Evolutionary conservation across 1,284 basidiomycete genomes (phyloP).

Genomic region (Sporisorium sorghi): DNA sequence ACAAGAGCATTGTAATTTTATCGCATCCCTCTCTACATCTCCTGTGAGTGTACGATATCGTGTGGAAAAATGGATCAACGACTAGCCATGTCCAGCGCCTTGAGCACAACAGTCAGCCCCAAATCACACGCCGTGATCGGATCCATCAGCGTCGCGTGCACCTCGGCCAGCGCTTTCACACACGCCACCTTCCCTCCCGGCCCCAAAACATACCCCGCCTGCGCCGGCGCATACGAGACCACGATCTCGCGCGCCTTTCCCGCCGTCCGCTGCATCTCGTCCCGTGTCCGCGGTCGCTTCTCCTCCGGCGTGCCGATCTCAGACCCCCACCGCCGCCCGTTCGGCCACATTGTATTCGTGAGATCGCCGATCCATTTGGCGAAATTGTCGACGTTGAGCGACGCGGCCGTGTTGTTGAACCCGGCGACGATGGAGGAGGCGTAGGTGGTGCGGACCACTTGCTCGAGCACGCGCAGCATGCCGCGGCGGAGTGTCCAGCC

Average conservation of each 20-base stretch:
- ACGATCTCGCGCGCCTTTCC: conserved; percentile 59
- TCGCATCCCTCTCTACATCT: not conserved
- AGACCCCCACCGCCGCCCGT: conserved; percentile 37
- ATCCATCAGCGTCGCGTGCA: conserved; percentile 60
- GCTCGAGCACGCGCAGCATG: conserved; percentile 68
- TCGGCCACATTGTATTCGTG: conserved; percentile 64
- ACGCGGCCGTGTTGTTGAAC: conserved; percentile 60
- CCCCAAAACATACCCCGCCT: conserved; percentile 64
- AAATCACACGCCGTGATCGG: conserved; percentile 54
- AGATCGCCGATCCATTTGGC: conserved; percentile 56
- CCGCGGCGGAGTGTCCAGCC: conserved; percentile 68
- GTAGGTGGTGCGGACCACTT: conserved; percentile 67
- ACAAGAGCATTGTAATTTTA: not conserved
- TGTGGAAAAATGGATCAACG: conserved; percentile 18
- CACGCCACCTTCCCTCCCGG: conserved; percentile 63
- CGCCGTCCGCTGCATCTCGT: conserved; percentile 52
- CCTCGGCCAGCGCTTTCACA: conserved; percentile 57
- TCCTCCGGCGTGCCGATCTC: conserved; percentile 33
- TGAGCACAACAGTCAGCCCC: conserved; percentile 54
- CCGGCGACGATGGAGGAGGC: conserved; percentile 57
- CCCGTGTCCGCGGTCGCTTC: conserved; percentile 27
- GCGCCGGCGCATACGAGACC: conserved; percentile 64
- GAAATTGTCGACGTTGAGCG: conserved; percentile 54
- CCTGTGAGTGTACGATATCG: not conserved
- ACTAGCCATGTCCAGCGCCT: conserved; percentile 58